Percentiles rank a stretch among this genome's conserved stretches.
Conservation (phyloP, 805 yeast species). For the Suhomyces sp. region DNA sequence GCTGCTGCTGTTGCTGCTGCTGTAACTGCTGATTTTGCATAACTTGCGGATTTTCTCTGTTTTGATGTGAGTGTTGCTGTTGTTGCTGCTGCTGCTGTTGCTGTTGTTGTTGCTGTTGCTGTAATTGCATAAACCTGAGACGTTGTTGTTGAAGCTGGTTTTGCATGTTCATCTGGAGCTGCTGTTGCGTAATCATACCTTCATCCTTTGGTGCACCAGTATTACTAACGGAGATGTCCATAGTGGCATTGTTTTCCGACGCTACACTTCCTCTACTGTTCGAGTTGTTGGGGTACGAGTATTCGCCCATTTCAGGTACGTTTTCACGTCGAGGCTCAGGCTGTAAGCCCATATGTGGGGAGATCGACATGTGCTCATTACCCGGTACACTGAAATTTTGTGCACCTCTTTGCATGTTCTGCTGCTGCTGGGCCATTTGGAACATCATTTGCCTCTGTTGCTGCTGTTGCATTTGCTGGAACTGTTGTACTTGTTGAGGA, state of each 20-base stretch:
- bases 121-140: slow-evolving; percentile 15
- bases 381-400: not conserved
- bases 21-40: slow-evolving; percentile 3
- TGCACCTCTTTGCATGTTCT: not conserved
- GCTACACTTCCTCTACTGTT: not conserved
- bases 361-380: not conserved
- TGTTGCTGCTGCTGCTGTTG: not conserved
- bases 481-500: slow-evolving; percentile 10
- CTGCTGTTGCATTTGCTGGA: slow-evolving; percentile 9
- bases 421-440: slow-evolving; percentile 1
- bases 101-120: slow-evolving; percentile 7
- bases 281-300: not conserved
- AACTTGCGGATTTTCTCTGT: slow-evolving; percentile 2
- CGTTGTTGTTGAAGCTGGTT: slow-evolving; percentile 17
- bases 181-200: slow-evolving; percentile 12
- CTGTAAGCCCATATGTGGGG: not conserved
- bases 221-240: not conserved
- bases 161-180: slow-evolving; percentile 15
- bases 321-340: not conserved
- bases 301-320: not conserved
- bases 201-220: not conserved
- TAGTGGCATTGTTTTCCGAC: not conserved
- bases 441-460: slow-evolving; percentile 8
- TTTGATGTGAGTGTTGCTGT: not conserved
- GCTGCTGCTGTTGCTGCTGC: not conserved